Evolutionary conservation across 129 eudicot species (phyloP).

Genomic region (Flaveria trinervia): DNA sequence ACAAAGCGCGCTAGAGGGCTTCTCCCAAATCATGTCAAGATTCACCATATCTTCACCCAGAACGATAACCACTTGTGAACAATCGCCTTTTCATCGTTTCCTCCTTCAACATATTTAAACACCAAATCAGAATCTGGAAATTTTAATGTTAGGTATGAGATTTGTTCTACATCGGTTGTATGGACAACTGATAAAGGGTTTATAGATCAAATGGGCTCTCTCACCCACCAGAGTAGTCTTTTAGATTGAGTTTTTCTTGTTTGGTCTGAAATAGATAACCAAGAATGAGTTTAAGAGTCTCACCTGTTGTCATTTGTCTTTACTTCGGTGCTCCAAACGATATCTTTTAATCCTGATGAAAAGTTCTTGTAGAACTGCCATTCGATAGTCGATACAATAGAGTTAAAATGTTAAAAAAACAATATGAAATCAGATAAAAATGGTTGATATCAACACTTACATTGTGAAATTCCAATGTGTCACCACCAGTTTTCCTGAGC

Average conservation of each 20-base stretch:
- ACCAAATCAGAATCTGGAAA: slow-evolving; percentile 4
- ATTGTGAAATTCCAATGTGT: slow-evolving; percentile 91
- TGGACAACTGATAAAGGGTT: too few relatives aligned
- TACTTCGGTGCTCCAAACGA: slow-evolving; percentile 71
- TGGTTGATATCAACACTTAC: slow-evolving; percentile 29
- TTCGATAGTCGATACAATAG: slow-evolving; percentile 3
- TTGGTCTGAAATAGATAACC: background rate
- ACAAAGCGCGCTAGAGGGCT: background rate
- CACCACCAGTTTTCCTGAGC: slow-evolving; percentile 85
- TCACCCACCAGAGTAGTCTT: too few relatives aligned
- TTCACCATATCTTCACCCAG: slow-evolving; percentile 13
- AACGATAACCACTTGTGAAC: background rate
- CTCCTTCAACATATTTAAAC: slow-evolving; percentile 7
- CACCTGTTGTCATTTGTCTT: slow-evolving; percentile 46
- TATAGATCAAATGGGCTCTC: too few relatives aligned
- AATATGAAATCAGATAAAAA: background rate
- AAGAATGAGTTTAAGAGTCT: slow-evolving; percentile 22
- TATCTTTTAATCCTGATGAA: slow-evolving; percentile 76
- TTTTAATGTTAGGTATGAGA: too few relatives aligned
- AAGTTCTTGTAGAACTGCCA: slow-evolving; percentile 81
- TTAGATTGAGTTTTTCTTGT: too few relatives aligned
- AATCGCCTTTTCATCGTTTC: slow-evolving; percentile 22
- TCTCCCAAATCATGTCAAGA: slow-evolving; percentile 22
- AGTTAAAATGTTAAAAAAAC: background rate
- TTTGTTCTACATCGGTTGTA: too few relatives aligned